A percentile compares a stretch with the other conserved stretches of the same genome.
Evolutionary conservation across 2,329 filamentous ascomycete genomes (phyloP).

Genomic region (Aspergillus chevalieri): DNA sequence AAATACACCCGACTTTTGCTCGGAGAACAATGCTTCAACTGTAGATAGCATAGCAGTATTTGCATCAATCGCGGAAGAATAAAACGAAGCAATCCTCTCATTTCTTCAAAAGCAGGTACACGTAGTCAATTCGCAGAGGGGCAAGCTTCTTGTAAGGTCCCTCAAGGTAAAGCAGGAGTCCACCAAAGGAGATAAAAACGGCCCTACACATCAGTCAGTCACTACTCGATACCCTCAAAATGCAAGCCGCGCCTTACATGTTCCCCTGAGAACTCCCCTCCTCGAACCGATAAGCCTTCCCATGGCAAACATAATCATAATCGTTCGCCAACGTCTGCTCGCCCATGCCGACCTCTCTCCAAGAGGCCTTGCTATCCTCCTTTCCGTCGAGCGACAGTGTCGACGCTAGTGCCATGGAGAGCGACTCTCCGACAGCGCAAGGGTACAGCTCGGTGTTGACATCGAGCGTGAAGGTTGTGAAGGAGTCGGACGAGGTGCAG

Average conservation of each 20-base stretch:
- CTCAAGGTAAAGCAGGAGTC: conserved; percentile 80
- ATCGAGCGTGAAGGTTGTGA: conserved; percentile 76
- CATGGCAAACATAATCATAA: conserved; percentile 48
- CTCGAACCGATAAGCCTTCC: conserved; percentile 49
- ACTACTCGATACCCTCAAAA: neutral
- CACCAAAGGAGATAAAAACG: conserved; percentile 89
- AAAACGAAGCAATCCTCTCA: conserved; percentile 30
- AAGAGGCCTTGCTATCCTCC: conserved; percentile 60
- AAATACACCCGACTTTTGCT: conserved; percentile 21
- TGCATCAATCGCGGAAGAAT: neutral
- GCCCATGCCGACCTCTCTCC: conserved; percentile 64
- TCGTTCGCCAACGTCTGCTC: conserved; percentile 51
- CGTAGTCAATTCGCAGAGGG: conserved; percentile 82
- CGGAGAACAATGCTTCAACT: neutral
- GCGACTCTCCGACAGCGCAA: conserved; percentile 63
- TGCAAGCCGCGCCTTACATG: conserved; percentile 59
- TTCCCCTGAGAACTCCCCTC: conserved; percentile 62
- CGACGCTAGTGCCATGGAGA: conserved; percentile 77
- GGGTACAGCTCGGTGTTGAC: conserved; percentile 92
- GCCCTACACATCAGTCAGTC: conserved; percentile 54
- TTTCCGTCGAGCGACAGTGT: conserved; percentile 85
- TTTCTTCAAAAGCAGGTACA: conserved; percentile 93
- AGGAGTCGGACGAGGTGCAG: conserved; percentile 67
- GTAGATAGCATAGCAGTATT: neutral
- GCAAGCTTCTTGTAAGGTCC: conserved; percentile 95